Base-by-base conservation (phyloP, 371 early-diverging fungal species). In the Saksenaea vasiformis region DNA sequence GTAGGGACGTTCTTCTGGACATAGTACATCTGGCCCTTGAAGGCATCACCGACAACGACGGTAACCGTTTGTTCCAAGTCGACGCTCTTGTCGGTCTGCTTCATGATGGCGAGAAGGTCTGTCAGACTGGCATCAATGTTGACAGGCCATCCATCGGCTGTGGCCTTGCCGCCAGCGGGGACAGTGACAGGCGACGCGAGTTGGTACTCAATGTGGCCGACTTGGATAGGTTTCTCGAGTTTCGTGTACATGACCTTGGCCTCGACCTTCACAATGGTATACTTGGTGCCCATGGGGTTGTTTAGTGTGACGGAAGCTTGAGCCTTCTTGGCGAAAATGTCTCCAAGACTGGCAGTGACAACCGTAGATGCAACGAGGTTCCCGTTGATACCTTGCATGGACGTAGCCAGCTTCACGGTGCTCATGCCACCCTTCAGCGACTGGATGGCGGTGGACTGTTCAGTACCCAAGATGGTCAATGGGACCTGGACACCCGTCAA, bases 361-460 rank as follows among this genome's bases (percentile, higher is more conserved):
- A 77, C 64, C 28, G 79, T 73, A 27, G 64, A 55, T 47, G 79
- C 80, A 7, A 77, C 67, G 27, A 84, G 69, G 17, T 55, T 47
- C 15, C 67, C 58, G 44, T 68, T 62, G 39, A 78, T 73, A 66
- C 77, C 77, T 17, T 73, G 66, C 57, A 79, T 76, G 31, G 73
- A 70, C 22, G 85, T 80, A 27, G 67, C 73, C 31, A 84, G 77
- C 38, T 69, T 56, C 47, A 79, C 73, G 8, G 70, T 64, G 34
- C 77, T 67, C 58, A 86, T 72, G 60, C 77, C 86, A 26, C 66
- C 70, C 62, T 80, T 62, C 60, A 86, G 69, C 14, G 86, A 75
- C 5, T 58, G 70, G 37, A 84, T 65, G 0, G 22, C 54, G 39
- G 80, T 82, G n/a, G 85, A 80, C 24, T 65, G 66, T 0, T 57